These are phyloP conservation scores for Ustilago curta DNA, from an alignment of 1,284 basidiomycete species.

Conservation along the genomic window DNA sequence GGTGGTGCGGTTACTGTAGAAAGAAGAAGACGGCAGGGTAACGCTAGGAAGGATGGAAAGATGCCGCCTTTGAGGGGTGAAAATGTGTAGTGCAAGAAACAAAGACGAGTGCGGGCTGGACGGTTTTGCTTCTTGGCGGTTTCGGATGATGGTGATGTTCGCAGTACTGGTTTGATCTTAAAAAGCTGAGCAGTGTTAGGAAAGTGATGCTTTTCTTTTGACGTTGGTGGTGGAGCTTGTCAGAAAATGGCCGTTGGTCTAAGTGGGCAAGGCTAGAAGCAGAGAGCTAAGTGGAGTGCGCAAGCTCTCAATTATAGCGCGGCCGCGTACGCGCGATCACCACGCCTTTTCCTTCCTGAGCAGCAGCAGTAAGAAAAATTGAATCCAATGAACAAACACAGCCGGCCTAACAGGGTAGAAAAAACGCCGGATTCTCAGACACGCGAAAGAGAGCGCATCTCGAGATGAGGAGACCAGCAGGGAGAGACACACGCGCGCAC, in stretches of 20 bases:
- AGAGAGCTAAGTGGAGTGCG: conserved; percentile 40
- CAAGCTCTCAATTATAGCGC: not conserved
- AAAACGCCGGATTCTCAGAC: not conserved
- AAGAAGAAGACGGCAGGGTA: not conserved
- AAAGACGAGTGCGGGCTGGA: not conserved
- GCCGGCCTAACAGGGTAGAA: conserved; percentile 1
- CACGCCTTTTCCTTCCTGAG: not conserved
- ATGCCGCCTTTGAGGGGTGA: too few species aligned
- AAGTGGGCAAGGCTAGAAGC: conserved; percentile 12
- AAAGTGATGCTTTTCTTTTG: conserved; percentile 24
- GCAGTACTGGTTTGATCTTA: too few species aligned
- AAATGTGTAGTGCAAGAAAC: not conserved
- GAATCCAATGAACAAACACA: not conserved
- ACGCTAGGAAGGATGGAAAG: not conserved
- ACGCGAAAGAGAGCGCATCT: not conserved
- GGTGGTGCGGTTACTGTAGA: not conserved
- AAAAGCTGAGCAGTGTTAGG: conserved; percentile 10
- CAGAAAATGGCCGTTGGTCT: conserved; percentile 24
- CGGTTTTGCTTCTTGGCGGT: not conserved
- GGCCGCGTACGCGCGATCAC: conserved; percentile 51
- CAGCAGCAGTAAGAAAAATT: not conserved
- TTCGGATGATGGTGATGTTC: not conserved
- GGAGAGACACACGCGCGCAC: conserved; percentile 16
- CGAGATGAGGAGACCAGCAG: not conserved
- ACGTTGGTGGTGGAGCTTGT: not conserved